Percentiles rank a stretch among this genome's conserved stretches.
phyloP scores from a whole-genome alignment of 495 filamentous ascomycete genomes.

The Aspergillus sparsus region DNA sequence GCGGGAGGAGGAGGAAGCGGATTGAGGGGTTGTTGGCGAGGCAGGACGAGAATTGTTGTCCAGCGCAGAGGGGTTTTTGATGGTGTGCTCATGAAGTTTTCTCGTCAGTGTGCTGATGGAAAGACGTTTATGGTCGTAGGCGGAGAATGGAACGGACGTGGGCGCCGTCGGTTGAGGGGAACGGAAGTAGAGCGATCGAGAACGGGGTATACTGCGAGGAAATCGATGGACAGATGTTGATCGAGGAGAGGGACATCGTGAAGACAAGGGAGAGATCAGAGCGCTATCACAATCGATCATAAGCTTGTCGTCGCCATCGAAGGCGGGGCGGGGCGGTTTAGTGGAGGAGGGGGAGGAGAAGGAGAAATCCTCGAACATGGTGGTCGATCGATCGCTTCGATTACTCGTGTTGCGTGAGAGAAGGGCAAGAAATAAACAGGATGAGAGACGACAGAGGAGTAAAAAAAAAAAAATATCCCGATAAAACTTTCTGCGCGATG shows the following conservation, averaged over 20 bases:
- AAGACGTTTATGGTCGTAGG: conserved; percentile 44
- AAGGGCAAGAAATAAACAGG: background rate
- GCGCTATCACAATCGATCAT: conserved; percentile 44
- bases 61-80: conserved; percentile 28
- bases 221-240: conserved; percentile 36
- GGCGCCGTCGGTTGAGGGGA: conserved; percentile 37
- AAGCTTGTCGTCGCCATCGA: conserved; percentile 42
- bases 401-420: background rate
- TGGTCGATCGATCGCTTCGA: background rate
- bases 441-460: background rate
- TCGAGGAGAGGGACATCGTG: conserved; percentile 49
- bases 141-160: conserved; percentile 46
- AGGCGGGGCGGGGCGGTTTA: conserved; percentile 33
- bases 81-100: conserved; percentile 50
- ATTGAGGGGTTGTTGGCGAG: conserved; percentile 19
- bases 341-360: conserved; percentile 45
- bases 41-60: conserved; percentile 12
- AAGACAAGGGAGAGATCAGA: conserved; percentile 48
- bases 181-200: conserved; percentile 40
- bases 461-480: background rate
- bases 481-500: too few relatives aligned
- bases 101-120: conserved; percentile 48
- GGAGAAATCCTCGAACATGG: conserved; percentile 52
- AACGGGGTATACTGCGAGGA: conserved; percentile 34
- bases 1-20: conserved; percentile 18